Evolutionary conservation across 2,329 filamentous ascomycete species (phyloP), one percentile per base, ranked within the genome.

Genomic region (Beauveria sp.): DNA sequence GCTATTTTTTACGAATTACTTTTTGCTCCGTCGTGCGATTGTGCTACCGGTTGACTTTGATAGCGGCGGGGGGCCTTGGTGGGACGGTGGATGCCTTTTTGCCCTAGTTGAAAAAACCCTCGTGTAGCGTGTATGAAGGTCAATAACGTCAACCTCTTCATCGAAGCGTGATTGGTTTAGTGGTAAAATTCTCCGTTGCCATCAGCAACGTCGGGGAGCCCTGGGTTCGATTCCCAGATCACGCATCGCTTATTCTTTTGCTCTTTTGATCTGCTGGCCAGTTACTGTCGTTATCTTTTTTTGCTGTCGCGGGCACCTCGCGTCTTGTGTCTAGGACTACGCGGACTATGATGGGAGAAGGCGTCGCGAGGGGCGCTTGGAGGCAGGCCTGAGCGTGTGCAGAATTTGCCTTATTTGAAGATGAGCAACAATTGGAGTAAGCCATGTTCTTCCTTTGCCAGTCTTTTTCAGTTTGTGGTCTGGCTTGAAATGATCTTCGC

Each of bases 141-240:
- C 12, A n/a, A 59, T 59, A 59, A 52, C 16, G 9, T 1, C 18
- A 4, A 3, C 18, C 1, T 9, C n/a, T 18, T 54, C 30, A 55
- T 5, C 58, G 41, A 48, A 65, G 66, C 64, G 64, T 63, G 63
- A 64, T 65, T 65, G 63, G 63, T 65, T 65, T 63, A 65, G 63
- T 64, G 62, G 62, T 64, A 64, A 64, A 64, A 63, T 64, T 64
- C 63, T 64, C 62, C 62, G 63, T 64, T 64, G 63, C 63, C 63
- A 64, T 64, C 62, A 47, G 61, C 63, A 64, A 62, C 63, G 63
- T 64, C 62, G 62, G 63, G 63, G 63, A 64, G 63, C 63, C 62
- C 63, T 64, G 63, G 63, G 62, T 64, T 64, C 62, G 63, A 64
- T 64, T 64, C 63, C 63, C 63, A 64, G 63, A 64, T 64, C 63